phyloP scores from a whole-genome alignment of 176 grass and related monocot genomes.

The Cenchrus fungigraminus region DNA sequence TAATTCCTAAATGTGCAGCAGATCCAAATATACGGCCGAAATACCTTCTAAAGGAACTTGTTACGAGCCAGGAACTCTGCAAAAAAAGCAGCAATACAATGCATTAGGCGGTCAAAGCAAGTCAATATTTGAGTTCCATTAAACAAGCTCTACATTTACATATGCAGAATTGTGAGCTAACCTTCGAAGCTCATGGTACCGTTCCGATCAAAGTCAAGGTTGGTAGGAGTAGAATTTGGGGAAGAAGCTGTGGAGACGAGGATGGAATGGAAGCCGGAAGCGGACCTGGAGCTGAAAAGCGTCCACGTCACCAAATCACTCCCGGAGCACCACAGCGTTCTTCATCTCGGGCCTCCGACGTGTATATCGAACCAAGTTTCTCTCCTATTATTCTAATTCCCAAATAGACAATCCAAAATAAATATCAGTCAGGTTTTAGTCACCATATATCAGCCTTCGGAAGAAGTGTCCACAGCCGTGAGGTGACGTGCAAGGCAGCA shows the following conservation, averaged over 20 bases:
- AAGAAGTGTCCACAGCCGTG: too few relatives aligned
- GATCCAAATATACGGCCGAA: neutral
- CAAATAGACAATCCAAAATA: too few relatives aligned
- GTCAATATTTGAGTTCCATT: neutral
- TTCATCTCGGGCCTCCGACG: slow-evolving; percentile 50
- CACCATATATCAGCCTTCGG: too few relatives aligned
- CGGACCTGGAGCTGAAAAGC: slow-evolving; percentile 61
- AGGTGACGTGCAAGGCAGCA: too few relatives aligned
- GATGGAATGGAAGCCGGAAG: neutral
- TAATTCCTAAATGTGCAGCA: neutral
- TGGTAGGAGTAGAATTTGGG: neutral
- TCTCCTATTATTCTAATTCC: too few relatives aligned
- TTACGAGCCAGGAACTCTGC: slow-evolving; percentile 76
- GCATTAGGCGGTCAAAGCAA: neutral
- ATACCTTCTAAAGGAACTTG: slow-evolving; percentile 71
- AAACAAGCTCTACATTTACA: neutral
- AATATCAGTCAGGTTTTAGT: too few relatives aligned
- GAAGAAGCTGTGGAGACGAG: neutral
- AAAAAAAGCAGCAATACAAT: slow-evolving; percentile 11
- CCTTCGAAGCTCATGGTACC: slow-evolving; percentile 88
- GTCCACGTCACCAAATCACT: slow-evolving; percentile 80
- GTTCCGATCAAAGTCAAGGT: slow-evolving; percentile 81
- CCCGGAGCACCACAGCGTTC: slow-evolving; percentile 56
- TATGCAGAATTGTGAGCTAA: slow-evolving; percentile 6
- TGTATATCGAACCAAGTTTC: too few relatives aligned